Conservation (phyloP, 768 basidiomycete genomes). For the Suillus variegatus region DNA sequence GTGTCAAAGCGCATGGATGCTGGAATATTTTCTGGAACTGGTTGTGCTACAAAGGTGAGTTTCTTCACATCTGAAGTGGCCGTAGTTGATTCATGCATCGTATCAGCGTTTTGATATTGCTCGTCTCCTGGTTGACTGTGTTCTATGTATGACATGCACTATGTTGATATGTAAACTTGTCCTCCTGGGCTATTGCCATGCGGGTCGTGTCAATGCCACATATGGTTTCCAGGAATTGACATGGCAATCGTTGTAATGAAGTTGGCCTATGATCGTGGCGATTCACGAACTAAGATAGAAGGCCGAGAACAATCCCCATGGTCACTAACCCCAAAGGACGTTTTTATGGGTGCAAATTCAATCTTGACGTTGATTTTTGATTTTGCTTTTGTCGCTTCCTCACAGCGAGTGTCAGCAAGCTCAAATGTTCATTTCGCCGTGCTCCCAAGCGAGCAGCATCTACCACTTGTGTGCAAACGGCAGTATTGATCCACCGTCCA, state of each 20-base stretch:
- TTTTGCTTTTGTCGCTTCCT: too few relatives aligned
- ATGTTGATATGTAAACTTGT: not conserved
- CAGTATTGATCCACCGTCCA: too few relatives aligned
- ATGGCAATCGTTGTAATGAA: not conserved
- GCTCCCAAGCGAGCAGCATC: too few relatives aligned
- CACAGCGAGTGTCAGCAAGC: too few relatives aligned
- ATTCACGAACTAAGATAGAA: not conserved
- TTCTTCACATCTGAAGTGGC: not conserved
- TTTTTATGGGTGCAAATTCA: too few relatives aligned
- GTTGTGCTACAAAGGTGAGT: not conserved
- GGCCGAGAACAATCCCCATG: too few relatives aligned
- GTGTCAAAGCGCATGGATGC: not conserved
- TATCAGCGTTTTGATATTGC: not conserved
- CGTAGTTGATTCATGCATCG: not conserved
- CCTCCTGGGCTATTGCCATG: not conserved
- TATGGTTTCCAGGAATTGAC: not conserved
- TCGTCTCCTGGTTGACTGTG: not conserved
- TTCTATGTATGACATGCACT: not conserved
- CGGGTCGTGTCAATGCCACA: not conserved
- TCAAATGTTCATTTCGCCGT: too few relatives aligned
- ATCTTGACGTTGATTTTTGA: too few relatives aligned
- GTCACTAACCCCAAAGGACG: too few relatives aligned
- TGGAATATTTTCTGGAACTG: not conserved
- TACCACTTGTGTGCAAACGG: too few relatives aligned
- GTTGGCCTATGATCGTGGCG: not conserved